Evolutionary conservation across 1,284 basidiomycete genomes (phyloP).

Genomic region (Apiotrichum veenhuisii): DNA sequence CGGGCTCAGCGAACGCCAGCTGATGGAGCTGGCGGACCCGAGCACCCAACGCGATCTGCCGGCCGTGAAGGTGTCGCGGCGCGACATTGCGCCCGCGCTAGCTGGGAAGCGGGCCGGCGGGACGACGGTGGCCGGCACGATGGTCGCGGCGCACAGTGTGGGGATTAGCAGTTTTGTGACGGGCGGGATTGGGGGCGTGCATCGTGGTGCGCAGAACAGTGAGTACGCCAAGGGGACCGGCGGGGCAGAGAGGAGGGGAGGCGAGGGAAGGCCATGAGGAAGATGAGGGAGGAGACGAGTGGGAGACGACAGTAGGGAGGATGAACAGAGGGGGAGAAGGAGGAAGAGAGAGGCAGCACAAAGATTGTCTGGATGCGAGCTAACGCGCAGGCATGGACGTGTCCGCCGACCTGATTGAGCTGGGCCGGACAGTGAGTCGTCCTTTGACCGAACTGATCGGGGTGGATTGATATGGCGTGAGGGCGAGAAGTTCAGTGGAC

Average conservation of each 20-base stretch:
- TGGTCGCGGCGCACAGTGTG: conserved; percentile 72
- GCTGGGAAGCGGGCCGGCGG: conserved; percentile 71
- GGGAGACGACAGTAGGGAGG: no score
- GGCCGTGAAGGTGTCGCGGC: conserved; percentile 72
- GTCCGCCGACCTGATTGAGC: conserved; percentile 82
- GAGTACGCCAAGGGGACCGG: conserved; percentile 33
- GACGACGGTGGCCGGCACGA: conserved; percentile 84
- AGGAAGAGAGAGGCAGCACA: no score
- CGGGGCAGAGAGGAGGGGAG: no score
- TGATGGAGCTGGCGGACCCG: conserved; percentile 64
- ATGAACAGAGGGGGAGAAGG: no score
- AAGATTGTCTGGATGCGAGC: no score
- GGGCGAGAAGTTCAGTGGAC: no score
- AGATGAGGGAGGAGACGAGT: no score
- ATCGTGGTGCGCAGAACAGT: conserved; percentile 86
- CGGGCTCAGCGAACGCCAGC: conserved; percentile 63
- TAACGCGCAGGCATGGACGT: conserved; percentile 74
- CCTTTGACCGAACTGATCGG: no score
- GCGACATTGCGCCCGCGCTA: conserved; percentile 79
- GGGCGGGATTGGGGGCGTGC: conserved; percentile 64
- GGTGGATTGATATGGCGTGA: no score
- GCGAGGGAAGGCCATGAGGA: no score
- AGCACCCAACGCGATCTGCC: conserved; percentile 30
- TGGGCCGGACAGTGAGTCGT: conserved; percentile 61
- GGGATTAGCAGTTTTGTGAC: conserved; percentile 69